These are phyloP conservation scores for Adiantum capillusveneris DNA, from an alignment of 75 land plant genomes.

Conservation along the genomic window DNA sequence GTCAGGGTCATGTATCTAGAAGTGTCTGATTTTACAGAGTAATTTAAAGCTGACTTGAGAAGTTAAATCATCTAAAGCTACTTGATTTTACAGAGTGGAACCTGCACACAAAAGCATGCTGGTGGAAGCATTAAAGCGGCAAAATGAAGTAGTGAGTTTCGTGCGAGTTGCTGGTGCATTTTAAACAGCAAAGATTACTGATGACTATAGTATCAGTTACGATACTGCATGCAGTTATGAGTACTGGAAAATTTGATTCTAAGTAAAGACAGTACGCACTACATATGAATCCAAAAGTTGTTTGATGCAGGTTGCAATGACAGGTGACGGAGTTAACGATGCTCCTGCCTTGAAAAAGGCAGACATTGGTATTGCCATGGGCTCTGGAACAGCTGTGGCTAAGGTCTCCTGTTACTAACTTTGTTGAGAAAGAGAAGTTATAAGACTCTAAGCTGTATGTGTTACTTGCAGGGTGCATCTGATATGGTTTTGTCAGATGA, in stretches of 20 bases:
- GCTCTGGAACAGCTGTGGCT: conserved; percentile 98
- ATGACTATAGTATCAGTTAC: too few relatives aligned
- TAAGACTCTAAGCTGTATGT: background rate
- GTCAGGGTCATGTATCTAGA: too few relatives aligned
- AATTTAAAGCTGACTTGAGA: too few relatives aligned
- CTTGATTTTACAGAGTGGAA: conserved; percentile 59
- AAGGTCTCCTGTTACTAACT: conserved; percentile 45
- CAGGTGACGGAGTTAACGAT: conserved; percentile 99
- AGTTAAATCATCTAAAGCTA: too few relatives aligned
- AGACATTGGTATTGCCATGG: conserved; percentile 98
- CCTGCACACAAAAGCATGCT: conserved; percentile 97
- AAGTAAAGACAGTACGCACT: too few relatives aligned
- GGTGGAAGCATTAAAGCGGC: conserved; percentile 86
- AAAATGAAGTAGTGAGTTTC: conserved; percentile 88
- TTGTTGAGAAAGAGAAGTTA: background rate
- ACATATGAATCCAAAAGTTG: too few relatives aligned
- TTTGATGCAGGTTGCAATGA: conserved; percentile 85
- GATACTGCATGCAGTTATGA: too few relatives aligned
- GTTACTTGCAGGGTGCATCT: conserved; percentile 74
- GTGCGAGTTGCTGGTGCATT: background rate
- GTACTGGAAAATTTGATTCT: too few relatives aligned
- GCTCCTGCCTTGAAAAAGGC: conserved; percentile 98
- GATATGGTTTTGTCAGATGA: conserved; percentile 98
- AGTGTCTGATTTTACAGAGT: too few relatives aligned
- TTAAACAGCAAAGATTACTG: too few relatives aligned